Conservation (phyloP, 1,139 yeast genomes). For the Chernovozyma aurita region DNA sequence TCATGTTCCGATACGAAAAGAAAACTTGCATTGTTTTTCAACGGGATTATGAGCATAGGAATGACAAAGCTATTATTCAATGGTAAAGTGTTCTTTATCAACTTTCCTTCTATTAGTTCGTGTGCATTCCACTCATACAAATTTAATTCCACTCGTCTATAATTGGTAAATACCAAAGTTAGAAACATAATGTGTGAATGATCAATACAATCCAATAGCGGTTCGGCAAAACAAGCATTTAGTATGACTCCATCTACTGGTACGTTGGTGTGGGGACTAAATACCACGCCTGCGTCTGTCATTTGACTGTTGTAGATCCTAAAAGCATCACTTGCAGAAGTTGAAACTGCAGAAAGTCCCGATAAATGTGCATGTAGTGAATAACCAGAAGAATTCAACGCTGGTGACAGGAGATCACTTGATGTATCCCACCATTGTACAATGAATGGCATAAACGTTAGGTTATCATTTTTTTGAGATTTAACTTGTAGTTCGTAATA, state of each 20-base stretch:
- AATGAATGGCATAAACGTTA: slow-evolving; percentile 38
- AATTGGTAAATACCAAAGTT: slow-evolving; percentile 31
- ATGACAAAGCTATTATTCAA: slow-evolving; percentile 33
- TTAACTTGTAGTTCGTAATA: neutral
- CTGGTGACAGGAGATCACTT: slow-evolving; percentile 24
- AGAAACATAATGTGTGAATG: slow-evolving; percentile 34
- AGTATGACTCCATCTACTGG: slow-evolving; percentile 39
- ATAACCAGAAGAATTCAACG: slow-evolving; percentile 37
- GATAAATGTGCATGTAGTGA: slow-evolving; percentile 29
- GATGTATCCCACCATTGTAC: slow-evolving; percentile 50
- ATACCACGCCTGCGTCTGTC: slow-evolving; percentile 33
- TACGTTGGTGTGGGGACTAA: slow-evolving; percentile 37
- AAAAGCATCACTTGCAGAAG: slow-evolving; percentile 33
- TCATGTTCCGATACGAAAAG: slow-evolving; percentile 28
- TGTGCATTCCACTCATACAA: slow-evolving; percentile 39
- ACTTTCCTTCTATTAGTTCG: slow-evolving; percentile 22
- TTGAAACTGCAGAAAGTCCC: slow-evolving; percentile 37
- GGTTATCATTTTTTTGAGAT: slow-evolving; percentile 1
- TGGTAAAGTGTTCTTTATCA: slow-evolving; percentile 25
- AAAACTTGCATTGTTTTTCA: slow-evolving; percentile 29
- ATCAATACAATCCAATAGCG: slow-evolving; percentile 20
- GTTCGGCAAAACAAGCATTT: slow-evolving; percentile 41
- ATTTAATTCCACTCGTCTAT: slow-evolving; percentile 32
- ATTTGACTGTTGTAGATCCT: slow-evolving; percentile 34
- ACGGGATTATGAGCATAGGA: slow-evolving; percentile 38